Evolutionary conservation across 2,329 filamentous ascomycete species (phyloP).

Genomic region (Penicillium sp.): DNA sequence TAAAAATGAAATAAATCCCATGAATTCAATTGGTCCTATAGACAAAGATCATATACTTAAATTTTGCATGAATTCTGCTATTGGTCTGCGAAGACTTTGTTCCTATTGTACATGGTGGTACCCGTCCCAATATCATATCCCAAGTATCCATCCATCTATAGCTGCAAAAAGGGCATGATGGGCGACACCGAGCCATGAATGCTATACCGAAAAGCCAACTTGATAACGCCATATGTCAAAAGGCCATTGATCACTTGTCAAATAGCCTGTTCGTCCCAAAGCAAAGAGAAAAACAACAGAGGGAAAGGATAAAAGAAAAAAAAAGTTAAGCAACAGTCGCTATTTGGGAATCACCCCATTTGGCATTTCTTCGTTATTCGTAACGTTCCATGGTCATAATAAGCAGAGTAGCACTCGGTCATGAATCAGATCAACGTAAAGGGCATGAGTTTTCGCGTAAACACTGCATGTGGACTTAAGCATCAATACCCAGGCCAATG

Average conservation of each 20-base stretch:
- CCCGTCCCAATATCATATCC: slow-evolving; percentile 3
- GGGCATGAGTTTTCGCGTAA: slow-evolving; percentile 3
- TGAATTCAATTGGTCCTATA: neutral
- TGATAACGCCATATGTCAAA: slow-evolving; percentile 7
- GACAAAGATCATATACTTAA: neutral
- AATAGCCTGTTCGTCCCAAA: slow-evolving; percentile 4
- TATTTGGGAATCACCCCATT: slow-evolving; percentile 7
- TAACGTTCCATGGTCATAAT: slow-evolving; percentile 19
- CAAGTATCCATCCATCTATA: neutral
- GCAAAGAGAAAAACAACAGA: slow-evolving; percentile 2
- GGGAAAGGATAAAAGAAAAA: slow-evolving; percentile 4
- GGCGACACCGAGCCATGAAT: neutral
- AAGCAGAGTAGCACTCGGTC: slow-evolving; percentile 23
- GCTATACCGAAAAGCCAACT: neutral
- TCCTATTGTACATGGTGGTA: slow-evolving; percentile 23
- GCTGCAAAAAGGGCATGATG: neutral
- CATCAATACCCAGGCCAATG: slow-evolving; percentile 59
- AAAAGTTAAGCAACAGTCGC: slow-evolving; percentile 13
- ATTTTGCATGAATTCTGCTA: neutral
- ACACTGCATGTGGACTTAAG: slow-evolving; percentile 22
- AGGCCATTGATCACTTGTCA: slow-evolving; percentile 2
- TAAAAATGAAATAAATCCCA: neutral
- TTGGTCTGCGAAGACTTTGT: slow-evolving; percentile 9
- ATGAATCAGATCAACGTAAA: slow-evolving; percentile 26
- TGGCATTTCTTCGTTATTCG: slow-evolving; percentile 23